phyloP scores from a whole-genome alignment of 805 yeast species.

The Starmerella sirachaensis region DNA sequence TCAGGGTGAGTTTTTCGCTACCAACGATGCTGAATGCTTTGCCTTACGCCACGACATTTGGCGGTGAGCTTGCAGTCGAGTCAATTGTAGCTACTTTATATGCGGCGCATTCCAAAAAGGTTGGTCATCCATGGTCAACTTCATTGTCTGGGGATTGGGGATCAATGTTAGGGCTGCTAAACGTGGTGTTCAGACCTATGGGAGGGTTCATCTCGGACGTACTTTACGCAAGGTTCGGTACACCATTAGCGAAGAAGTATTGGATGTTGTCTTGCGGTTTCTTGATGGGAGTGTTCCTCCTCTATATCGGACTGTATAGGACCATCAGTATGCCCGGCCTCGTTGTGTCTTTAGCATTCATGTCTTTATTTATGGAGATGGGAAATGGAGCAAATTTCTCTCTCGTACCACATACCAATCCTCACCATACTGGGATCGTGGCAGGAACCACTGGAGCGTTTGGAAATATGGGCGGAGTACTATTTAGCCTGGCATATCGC shows the following conservation, averaged over 20 bases:
- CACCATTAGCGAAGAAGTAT: slow-evolving; percentile 28
- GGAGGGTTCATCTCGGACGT: slow-evolving; percentile 23
- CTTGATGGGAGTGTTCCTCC: slow-evolving; percentile 28
- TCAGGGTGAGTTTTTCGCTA: slow-evolving; percentile 9
- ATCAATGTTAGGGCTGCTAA: slow-evolving; percentile 16
- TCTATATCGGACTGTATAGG: slow-evolving; percentile 30
- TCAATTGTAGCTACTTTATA: slow-evolving; percentile 13
- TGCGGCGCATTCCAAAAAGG: slow-evolving; percentile 11
- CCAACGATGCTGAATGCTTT: slow-evolving; percentile 13
- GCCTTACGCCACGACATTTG: slow-evolving; percentile 15
- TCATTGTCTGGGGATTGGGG: slow-evolving; percentile 18
- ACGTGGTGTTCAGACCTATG: slow-evolving; percentile 15
- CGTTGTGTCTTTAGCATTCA: slow-evolving; percentile 26
- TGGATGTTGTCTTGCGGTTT: slow-evolving; percentile 28
- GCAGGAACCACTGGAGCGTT: slow-evolving; percentile 31
- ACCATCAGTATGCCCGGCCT: slow-evolving; percentile 25
- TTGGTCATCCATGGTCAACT: slow-evolving; percentile 10
- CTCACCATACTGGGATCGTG: slow-evolving; percentile 31
- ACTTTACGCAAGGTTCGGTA: slow-evolving; percentile 25
- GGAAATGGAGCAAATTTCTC: slow-evolving; percentile 33
- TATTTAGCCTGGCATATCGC: slow-evolving; percentile 31
- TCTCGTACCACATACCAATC: slow-evolving; percentile 30
- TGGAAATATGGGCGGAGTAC: slow-evolving; percentile 31
- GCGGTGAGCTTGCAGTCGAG: slow-evolving; percentile 19
- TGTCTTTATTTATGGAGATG: slow-evolving; percentile 31